Evolutionary conservation across 495 filamentous ascomycete genomes (phyloP).

Genomic region (Daldinia childiae): DNA sequence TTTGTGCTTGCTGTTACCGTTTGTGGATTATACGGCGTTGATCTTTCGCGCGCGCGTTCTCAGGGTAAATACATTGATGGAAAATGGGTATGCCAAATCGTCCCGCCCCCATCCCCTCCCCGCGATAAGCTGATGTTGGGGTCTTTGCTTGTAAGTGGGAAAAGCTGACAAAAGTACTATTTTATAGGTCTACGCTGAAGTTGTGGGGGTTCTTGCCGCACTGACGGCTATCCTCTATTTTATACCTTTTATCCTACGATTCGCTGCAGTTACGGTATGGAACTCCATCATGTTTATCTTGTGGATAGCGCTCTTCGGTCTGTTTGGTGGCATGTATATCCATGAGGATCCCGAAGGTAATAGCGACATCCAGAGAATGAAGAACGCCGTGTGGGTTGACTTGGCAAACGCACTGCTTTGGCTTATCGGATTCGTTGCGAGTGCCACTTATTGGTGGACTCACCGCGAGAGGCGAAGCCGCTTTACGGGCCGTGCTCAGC

Average conservation of each 20-base stretch:
- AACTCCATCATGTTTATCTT: slow-evolving; percentile 75
- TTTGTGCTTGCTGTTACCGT: slow-evolving; percentile 79
- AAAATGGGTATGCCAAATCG: slow-evolving; percentile 67
- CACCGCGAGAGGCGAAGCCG: slow-evolving; percentile 53
- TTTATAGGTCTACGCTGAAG: slow-evolving; percentile 71
- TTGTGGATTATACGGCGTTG: slow-evolving; percentile 78
- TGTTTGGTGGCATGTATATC: slow-evolving; percentile 83
- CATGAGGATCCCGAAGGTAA: slow-evolving; percentile 69
- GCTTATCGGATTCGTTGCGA: slow-evolving; percentile 63
- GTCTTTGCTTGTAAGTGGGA: neutral
- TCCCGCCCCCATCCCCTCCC: neutral
- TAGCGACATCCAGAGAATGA: slow-evolving; percentile 73
- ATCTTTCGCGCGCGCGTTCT: slow-evolving; percentile 69
- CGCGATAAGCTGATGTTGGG: neutral
- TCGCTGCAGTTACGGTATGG: slow-evolving; percentile 68
- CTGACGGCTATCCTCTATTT: slow-evolving; percentile 69
- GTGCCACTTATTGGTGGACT: slow-evolving; percentile 55
- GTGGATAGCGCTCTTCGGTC: slow-evolving; percentile 82
- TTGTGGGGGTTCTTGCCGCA: slow-evolving; percentile 68
- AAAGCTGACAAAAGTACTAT: slow-evolving; percentile 10
- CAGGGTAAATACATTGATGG: slow-evolving; percentile 61
- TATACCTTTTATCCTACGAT: slow-evolving; percentile 68
- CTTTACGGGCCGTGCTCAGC: slow-evolving; percentile 60
- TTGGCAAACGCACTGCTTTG: slow-evolving; percentile 77
- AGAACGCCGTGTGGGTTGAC: slow-evolving; percentile 87